Conservation (phyloP, 768 basidiomycete genomes). For the Pisolithus albus region DNA sequence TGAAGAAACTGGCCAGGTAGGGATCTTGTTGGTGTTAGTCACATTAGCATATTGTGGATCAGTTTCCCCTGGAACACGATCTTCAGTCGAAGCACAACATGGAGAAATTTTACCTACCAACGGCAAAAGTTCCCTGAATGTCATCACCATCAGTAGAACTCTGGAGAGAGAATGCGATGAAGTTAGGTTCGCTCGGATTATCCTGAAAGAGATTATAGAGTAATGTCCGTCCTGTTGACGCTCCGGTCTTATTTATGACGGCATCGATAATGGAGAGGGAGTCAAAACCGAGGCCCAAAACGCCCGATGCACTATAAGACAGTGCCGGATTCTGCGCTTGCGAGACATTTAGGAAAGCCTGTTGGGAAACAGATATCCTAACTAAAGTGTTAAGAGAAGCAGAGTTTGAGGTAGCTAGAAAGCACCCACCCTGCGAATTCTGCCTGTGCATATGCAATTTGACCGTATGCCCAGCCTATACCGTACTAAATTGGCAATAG, state of each 20-base stretch:
- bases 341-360: slow-evolving; percentile 65
- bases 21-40: slow-evolving; percentile 48
- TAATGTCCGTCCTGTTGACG: slow-evolving; percentile 57
- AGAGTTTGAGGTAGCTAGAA: not conserved
- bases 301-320: slow-evolving; percentile 62
- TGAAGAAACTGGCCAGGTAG: slow-evolving; percentile 62
- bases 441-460: slow-evolving; percentile 53
- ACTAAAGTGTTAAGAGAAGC: slow-evolving; percentile 4
- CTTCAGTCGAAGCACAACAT: not conserved
- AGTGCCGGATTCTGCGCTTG: slow-evolving; percentile 66
- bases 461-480: slow-evolving; percentile 70
- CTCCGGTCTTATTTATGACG: slow-evolving; percentile 48
- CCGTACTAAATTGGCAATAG: slow-evolving; percentile 49
- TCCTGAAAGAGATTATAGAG: slow-evolving; percentile 70
- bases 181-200: slow-evolving; percentile 69
- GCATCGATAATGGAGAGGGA: slow-evolving; percentile 68
- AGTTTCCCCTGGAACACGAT: slow-evolving; percentile 49
- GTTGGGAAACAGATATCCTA: slow-evolving; percentile 58
- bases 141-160: slow-evolving; percentile 48
- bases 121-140: slow-evolving; percentile 62
- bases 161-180: slow-evolving; percentile 70
- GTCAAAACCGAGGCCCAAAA: slow-evolving; percentile 73
- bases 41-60: slow-evolving; percentile 58
- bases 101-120: slow-evolving; percentile 40
- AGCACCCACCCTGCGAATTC: slow-evolving; percentile 58